Evolutionary conservation across 192 early-diverging fungal species (phyloP).

Genomic region (Glomus cerebriforme): DNA sequence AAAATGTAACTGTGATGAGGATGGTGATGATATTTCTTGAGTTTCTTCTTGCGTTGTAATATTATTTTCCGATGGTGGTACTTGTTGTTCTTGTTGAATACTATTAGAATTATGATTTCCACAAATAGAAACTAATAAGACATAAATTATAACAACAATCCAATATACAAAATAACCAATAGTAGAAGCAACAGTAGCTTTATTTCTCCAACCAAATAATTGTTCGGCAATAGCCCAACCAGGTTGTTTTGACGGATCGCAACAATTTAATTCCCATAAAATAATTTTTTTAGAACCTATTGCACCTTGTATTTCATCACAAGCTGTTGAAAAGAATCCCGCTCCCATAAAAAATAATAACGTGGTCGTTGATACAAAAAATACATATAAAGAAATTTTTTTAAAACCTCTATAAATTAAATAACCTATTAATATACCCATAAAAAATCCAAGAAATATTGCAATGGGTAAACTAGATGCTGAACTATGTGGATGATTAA

Average conservation of each 20-base stretch:
- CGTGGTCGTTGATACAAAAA: conserved; percentile 71
- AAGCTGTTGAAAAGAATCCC: conserved; percentile 70
- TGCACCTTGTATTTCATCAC: conserved; percentile 67
- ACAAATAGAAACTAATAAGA: no score
- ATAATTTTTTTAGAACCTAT: conserved; percentile 52
- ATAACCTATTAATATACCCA: conserved; percentile 68
- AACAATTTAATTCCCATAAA: conserved; percentile 66
- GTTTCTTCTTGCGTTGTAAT: no score
- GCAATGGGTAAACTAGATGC: conserved; percentile 76
- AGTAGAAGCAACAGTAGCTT: conserved; percentile 72
- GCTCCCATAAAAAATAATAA: conserved; percentile 80
- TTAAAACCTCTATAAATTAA: conserved; percentile 71
- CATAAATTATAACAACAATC: conserved; percentile 36
- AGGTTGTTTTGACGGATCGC: conserved; percentile 58
- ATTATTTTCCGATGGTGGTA: no score
- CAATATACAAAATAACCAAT: conserved; percentile 81
- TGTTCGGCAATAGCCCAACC: conserved; percentile 77
- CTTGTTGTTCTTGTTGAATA: no score
- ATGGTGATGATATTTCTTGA: no score
- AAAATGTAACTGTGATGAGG: no score
- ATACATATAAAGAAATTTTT: conserved; percentile 70
- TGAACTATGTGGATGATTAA: conserved; percentile 58
- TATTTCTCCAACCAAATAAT: conserved; percentile 75
- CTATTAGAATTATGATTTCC: no score
- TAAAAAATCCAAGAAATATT: conserved; percentile 65